A percentile compares a stretch with the other conserved stretches of the same genome.
phyloP scores from a whole-genome alignment of 352 stramenopile genomes.

The Globisporangium radiosum region DNA sequence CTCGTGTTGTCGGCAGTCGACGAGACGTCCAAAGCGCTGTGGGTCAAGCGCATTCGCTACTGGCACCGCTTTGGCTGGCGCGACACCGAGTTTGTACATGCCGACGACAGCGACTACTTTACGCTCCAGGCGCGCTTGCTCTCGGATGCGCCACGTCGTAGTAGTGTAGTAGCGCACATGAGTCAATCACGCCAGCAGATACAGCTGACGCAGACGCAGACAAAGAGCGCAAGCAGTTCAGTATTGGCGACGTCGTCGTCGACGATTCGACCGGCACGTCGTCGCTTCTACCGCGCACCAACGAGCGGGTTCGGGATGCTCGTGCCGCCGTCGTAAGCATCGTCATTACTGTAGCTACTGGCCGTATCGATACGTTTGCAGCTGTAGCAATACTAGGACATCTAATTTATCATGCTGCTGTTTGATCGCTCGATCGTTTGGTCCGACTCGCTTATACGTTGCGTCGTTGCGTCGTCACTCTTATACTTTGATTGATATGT shows the following conservation, averaged over 20 bases:
- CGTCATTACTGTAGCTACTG: too few species aligned
- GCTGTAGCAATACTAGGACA: too few species aligned
- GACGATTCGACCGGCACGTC: slow-evolving; percentile 23
- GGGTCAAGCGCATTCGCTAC: slow-evolving; percentile 55
- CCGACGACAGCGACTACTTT: slow-evolving; percentile 26
- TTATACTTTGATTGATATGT: too few species aligned
- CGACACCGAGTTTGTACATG: slow-evolving; percentile 38
- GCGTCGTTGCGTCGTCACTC: too few species aligned
- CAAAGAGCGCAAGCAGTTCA: slow-evolving; percentile 7
- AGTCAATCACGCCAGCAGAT: too few species aligned
- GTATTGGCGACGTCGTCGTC: slow-evolving; percentile 2
- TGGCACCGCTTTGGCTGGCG: slow-evolving; percentile 73
- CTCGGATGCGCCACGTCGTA: slow-evolving; percentile 24
- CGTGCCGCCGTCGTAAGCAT: slow-evolving; percentile 15
- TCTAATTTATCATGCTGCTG: too few species aligned
- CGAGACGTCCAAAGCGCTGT: slow-evolving; percentile 36
- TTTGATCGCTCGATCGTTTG: too few species aligned
- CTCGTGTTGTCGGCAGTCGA: slow-evolving; percentile 47
- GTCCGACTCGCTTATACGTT: too few species aligned
- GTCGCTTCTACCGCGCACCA: slow-evolving; percentile 49
- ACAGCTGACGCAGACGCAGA: too few species aligned
- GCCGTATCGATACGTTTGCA: too few species aligned
- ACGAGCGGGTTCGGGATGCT: slow-evolving; percentile 16
- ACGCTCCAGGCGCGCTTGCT: slow-evolving; percentile 31
- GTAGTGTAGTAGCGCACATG: not conserved